Evolutionary conservation across 2,329 filamentous ascomycete genomes (phyloP), one percentile per base, ranked within the genome.

Genomic region (Seiridium cupressi): DNA sequence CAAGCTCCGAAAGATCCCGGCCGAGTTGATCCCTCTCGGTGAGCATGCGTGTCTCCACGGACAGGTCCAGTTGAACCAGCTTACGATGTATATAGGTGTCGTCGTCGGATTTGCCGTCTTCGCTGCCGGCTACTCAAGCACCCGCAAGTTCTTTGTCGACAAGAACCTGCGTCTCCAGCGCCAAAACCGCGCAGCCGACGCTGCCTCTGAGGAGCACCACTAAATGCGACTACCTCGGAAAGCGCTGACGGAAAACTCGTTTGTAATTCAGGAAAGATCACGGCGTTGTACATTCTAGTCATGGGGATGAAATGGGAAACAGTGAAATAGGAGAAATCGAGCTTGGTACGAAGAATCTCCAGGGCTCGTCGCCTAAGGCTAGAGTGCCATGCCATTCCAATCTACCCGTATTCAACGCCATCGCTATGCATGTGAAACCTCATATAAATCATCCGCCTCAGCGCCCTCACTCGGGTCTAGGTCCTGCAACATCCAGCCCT

Each of bases 21-120:
- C 92, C 69, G 95, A 99, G 85, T 85, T 99, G 85, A 87, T 93
- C 70, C 95, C 95, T 73, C 89, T 99, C 70, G 93, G 93, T 96
- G 89, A 77, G 87, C 81, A 60, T 63, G 63, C 70, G 11, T 62
- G 67, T 65, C 59, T 59, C 60, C 62, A 58, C 64, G 10, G 42
- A 40, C 9, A 44, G 36, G 8, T 8, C 34, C 13, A 10, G 49
- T 9, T 13, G 5, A 31, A 31, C 10, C 31, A 58, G 58, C 62
- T 62, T 61, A 64, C 72, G 69, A 76, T 66, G 62, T 59, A 51
- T 59, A 49, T 67, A 95, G 93, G 90, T 77, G 80, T 95, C 69
- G 95, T 98, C 78, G 89, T 98, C 72, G 86, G 82, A 81, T 94
- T 93, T 76, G 92, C 93, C 72, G 75, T 98, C 67, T 78, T 82